These are phyloP conservation scores for Chaetomidium leptoderma DNA, from an alignment of 495 filamentous ascomycete species.

Conservation along the genomic window DNA sequence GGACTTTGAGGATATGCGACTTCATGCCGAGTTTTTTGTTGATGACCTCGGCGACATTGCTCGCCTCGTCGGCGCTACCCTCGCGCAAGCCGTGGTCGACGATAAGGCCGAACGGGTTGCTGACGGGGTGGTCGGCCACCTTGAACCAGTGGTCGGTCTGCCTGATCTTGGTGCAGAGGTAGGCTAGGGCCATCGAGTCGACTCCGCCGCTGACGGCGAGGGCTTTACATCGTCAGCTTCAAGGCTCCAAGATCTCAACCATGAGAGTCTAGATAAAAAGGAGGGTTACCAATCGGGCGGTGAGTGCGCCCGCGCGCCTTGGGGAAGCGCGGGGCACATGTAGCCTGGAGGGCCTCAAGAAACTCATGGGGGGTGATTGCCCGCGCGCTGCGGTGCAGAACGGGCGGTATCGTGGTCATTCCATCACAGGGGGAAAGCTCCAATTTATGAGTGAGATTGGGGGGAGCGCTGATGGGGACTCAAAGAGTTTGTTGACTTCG, in stretches of 20 bases:
- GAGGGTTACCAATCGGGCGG: conserved; percentile 35
- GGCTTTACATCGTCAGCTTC: conserved; percentile 42
- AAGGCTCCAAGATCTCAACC: background rate
- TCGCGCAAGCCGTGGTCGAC: conserved; percentile 73
- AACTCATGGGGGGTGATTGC: conserved; percentile 53
- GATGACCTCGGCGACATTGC: conserved; percentile 54
- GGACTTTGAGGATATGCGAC: conserved; percentile 25
- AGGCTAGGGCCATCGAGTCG: conserved; percentile 91
- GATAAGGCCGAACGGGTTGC: conserved; percentile 59
- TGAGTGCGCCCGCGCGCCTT: conserved; percentile 15
- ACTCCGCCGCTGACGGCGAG: conserved; percentile 89
- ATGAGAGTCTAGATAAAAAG: background rate
- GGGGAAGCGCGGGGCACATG: conserved; percentile 46
- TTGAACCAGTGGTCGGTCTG: conserved; percentile 24
- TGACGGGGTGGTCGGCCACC: conserved; percentile 36
- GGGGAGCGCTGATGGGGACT: no score
- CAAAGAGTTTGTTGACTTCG: background rate
- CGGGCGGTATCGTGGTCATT: conserved; percentile 40
- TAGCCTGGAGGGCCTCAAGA: conserved; percentile 46
- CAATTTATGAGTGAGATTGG: background rate
- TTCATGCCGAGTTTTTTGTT: conserved; percentile 27
- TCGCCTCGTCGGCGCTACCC: conserved; percentile 66
- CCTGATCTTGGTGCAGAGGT: conserved; percentile 53
- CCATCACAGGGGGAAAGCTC: conserved; percentile 30
- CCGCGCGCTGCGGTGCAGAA: conserved; percentile 39